Evolutionary conservation across 2,329 filamentous ascomycete genomes (phyloP).

Genomic region (Arthrobotrys sphaeroides): DNA sequence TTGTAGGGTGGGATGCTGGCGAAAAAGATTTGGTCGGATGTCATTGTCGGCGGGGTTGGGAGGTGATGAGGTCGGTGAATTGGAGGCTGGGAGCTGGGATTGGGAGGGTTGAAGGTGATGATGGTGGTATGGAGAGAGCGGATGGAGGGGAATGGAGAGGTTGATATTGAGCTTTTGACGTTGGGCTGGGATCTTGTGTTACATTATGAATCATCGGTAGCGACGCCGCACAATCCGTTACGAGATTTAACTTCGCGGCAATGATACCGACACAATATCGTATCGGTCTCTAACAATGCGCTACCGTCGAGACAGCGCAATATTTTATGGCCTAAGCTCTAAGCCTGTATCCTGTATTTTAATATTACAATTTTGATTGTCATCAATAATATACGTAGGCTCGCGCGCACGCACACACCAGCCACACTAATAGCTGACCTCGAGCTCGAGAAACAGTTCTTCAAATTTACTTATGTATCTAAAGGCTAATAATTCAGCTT

Average conservation of each 20-base stretch:
- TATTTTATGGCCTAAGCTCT: too few species aligned
- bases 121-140: neutral
- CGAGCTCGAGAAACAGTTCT: too few species aligned
- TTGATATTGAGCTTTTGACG: neutral
- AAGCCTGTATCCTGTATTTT: too few species aligned
- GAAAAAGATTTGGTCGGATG: slow-evolving; percentile 28
- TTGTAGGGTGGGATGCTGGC: slow-evolving; percentile 34
- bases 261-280: too few species aligned
- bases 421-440: too few species aligned
- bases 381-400: too few species aligned
- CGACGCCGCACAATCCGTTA: neutral
- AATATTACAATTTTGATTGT: too few species aligned
- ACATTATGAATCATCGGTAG: slow-evolving; percentile 12
- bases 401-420: too few species aligned
- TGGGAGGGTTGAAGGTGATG: neutral
- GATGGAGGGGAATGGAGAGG: neutral
- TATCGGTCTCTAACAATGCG: neutral
- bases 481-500: too few species aligned
- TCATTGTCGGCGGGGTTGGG: neutral
- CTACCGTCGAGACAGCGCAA: too few species aligned
- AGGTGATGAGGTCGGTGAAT: neutral
- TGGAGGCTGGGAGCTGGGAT: too few species aligned
- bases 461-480: too few species aligned
- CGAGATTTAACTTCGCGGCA: neutral
- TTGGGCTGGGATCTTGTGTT: slow-evolving; percentile 1